These are phyloP conservation scores for Fraxinus albicans DNA, from an alignment of 305 asterid genomes.

Conservation along the genomic window DNA sequence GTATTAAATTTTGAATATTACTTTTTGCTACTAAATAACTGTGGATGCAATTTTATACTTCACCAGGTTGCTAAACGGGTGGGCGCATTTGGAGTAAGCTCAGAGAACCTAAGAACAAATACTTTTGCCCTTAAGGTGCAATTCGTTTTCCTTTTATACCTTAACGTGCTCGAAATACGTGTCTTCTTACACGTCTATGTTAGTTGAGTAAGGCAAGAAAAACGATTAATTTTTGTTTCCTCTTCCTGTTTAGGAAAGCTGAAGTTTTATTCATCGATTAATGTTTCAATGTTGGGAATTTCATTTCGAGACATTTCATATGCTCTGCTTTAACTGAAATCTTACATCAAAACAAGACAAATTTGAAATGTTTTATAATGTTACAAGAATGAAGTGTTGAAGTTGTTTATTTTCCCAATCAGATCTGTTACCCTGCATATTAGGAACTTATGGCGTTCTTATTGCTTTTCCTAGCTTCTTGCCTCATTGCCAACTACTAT, in stretches of 20 bases:
- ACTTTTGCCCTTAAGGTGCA: background rate
- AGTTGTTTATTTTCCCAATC: background rate
- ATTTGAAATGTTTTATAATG: background rate
- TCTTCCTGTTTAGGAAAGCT: background rate
- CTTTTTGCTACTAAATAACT: background rate
- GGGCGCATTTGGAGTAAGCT: background rate
- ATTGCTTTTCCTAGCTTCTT: slow-evolving; percentile 59
- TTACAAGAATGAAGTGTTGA: background rate
- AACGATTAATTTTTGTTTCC: background rate
- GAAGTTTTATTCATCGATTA: background rate
- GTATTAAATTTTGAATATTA: background rate
- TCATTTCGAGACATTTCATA: background rate
- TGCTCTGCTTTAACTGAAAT: background rate
- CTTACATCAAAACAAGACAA: background rate
- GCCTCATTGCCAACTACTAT: slow-evolving; percentile 60
- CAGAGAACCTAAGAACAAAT: background rate
- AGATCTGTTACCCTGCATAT: background rate
- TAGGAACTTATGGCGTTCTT: slow-evolving; percentile 18
- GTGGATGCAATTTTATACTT: background rate
- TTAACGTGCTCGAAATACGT: background rate
- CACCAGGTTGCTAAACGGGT: background rate
- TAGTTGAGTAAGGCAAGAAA: background rate
- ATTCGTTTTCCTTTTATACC: background rate
- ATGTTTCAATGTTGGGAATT: background rate
- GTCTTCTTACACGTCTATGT: background rate